A percentile compares a stretch with the other conserved stretches of the same genome.
Conservation (phyloP, 495 filamentous ascomycete genomes). For the Aspergillus olivimuriae region DNA sequence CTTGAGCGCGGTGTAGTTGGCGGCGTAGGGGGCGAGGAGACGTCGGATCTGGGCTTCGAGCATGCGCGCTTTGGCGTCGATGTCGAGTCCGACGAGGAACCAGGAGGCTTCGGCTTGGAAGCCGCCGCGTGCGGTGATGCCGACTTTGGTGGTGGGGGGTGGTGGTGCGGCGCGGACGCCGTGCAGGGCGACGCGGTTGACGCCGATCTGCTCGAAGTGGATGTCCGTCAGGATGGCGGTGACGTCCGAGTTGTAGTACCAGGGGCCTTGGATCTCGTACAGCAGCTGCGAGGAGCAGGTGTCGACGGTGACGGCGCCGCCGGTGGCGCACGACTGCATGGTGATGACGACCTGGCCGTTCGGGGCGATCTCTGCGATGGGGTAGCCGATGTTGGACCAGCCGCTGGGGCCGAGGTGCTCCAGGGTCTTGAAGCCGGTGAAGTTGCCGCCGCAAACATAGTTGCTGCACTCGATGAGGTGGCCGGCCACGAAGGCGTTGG, state of each 20-base stretch:
- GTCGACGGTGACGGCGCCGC: conserved; percentile 38
- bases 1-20: conserved; percentile 23
- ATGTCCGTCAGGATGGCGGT: conserved; percentile 45
- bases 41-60: conserved; percentile 30
- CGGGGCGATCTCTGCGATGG: conserved; percentile 50
- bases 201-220: conserved; percentile 29
- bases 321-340: conserved; percentile 29
- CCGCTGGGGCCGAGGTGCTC: conserved; percentile 21
- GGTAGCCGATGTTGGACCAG: conserved; percentile 48
- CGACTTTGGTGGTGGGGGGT: conserved; percentile 47
- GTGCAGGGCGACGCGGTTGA: conserved; percentile 34
- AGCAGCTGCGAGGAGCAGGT: conserved; percentile 49
- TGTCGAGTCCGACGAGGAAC: conserved; percentile 33
- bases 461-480: conserved; percentile 52
- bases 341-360: conserved; percentile 44
- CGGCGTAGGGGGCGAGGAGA: conserved; percentile 14
- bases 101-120: conserved; percentile 38
- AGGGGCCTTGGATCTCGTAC: conserved; percentile 56
- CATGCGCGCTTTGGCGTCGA: conserved; percentile 33
- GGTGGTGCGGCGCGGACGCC: conserved; percentile 38
- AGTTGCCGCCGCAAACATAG: conserved; percentile 54
- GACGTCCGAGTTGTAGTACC: conserved; percentile 54
- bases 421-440: conserved; percentile 47
- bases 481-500: conserved; percentile 46
- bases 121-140: conserved; percentile 39